Evolutionary conservation across 2,329 filamentous ascomycete species (phyloP).

Genomic region (Phaeoacremonium minimum): DNA sequence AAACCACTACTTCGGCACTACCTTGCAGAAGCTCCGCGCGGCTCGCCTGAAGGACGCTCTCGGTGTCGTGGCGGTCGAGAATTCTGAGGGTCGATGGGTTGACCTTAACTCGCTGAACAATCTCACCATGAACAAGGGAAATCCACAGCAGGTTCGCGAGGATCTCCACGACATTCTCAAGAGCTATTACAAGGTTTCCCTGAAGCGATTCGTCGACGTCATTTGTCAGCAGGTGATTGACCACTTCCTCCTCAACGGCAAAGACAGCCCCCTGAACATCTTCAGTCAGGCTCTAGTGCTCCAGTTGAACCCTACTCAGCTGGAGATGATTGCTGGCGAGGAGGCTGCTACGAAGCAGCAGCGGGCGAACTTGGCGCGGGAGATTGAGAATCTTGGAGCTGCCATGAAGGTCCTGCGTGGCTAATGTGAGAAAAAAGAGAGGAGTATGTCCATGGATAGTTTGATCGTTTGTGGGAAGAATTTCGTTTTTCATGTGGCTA

Average conservation of each 20-base stretch:
- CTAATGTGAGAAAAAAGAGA: constrained; percentile 4
- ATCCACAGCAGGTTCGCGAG: constrained; percentile 19
- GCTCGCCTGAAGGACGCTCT: constrained; percentile 13
- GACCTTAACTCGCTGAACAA: not conserved
- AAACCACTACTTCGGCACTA: constrained; percentile 48
- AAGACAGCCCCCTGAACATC: constrained; percentile 44
- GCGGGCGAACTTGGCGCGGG: constrained; percentile 35
- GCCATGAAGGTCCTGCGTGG: constrained; percentile 18
- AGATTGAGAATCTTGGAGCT: constrained; percentile 39
- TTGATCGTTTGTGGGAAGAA: not conserved
- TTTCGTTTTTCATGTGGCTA: not conserved
- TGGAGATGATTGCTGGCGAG: constrained; percentile 56
- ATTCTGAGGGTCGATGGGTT: not conserved
- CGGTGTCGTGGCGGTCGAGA: constrained; percentile 5
- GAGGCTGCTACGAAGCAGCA: constrained; percentile 32
- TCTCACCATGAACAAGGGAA: constrained; percentile 10
- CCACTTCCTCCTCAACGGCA: constrained; percentile 45
- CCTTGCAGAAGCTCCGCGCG: constrained; percentile 19
- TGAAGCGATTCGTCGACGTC: constrained; percentile 58
- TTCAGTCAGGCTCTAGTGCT: constrained; percentile 49
- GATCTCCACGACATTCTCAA: constrained; percentile 57
- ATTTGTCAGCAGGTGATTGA: constrained; percentile 55
- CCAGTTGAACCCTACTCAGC: constrained; percentile 37
- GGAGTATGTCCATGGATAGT: too few species aligned
- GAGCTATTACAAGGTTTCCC: constrained; percentile 58